These are phyloP conservation scores for Triangularia setosa DNA, from an alignment of 2,329 filamentous ascomycete species.

Conservation along the genomic window DNA sequence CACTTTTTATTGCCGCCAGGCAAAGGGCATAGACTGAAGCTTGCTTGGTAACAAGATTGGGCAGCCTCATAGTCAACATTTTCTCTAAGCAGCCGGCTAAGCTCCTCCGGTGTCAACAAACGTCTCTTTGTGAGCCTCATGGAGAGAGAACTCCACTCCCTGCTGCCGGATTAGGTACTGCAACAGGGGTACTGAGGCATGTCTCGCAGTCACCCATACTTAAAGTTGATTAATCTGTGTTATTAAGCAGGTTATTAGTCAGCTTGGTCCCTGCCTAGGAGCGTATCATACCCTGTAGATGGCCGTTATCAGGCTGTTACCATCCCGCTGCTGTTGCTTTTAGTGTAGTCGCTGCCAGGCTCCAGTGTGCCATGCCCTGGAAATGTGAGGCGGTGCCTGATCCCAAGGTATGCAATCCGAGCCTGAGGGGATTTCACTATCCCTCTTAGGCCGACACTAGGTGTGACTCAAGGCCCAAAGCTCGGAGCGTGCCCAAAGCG, in stretches of 20 bases:
- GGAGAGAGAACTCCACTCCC: background rate
- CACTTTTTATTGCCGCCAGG: background rate
- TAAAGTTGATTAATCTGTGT: background rate
- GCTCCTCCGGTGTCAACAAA: background rate
- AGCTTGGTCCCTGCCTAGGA: background rate
- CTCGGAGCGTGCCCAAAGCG: background rate
- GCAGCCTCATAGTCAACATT: background rate
- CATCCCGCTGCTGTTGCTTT: background rate
- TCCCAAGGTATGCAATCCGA: slow-evolving; percentile 3
- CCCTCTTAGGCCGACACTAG: background rate
- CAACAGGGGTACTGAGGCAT: background rate
- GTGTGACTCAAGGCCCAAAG: background rate
- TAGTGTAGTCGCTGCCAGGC: background rate
- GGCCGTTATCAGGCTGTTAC: background rate
- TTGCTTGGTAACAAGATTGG: background rate
- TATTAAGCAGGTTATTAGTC: background rate
- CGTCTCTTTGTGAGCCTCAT: background rate
- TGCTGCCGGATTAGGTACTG: background rate
- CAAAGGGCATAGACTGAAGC: background rate
- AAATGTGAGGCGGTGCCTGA: slow-evolving; percentile 8
- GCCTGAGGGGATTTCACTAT: background rate
- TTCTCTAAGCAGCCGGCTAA: background rate
- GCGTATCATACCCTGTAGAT: background rate
- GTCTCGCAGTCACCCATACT: background rate
- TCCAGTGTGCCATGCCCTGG: background rate